Evolutionary conservation across 257 asterid genomes (phyloP).

Genomic region (Fraxinus quadrangulata): DNA sequence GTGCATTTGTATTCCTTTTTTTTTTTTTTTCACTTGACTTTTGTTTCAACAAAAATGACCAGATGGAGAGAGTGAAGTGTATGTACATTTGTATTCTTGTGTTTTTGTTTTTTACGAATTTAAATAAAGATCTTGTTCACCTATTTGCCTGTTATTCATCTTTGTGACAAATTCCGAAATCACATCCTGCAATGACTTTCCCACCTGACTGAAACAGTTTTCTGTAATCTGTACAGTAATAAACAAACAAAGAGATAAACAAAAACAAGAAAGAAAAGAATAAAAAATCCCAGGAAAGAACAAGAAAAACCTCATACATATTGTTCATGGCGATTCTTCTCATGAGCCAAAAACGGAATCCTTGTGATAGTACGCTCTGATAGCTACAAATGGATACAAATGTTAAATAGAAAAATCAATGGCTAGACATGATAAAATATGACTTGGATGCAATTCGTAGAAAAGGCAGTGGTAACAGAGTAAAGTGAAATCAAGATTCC

Average conservation of each 20-base stretch:
- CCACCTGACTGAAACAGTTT: constrained; percentile 74
- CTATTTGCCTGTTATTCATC: constrained; percentile 71
- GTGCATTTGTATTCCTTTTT: neutral
- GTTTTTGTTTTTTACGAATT: neutral
- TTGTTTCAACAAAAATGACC: neutral
- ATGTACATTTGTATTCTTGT: neutral
- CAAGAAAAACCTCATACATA: constrained; percentile 52
- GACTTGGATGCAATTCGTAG: neutral
- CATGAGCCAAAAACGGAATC: constrained; percentile 83
- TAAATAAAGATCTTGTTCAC: constrained; percentile 32
- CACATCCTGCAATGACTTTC: constrained; percentile 79
- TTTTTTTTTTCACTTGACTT: neutral
- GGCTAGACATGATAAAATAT: neutral
- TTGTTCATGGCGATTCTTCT: constrained; percentile 87
- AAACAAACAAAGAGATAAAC: neutral
- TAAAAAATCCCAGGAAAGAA: neutral
- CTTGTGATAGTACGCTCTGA: constrained; percentile 55
- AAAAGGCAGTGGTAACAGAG: neutral
- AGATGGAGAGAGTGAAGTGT: neutral
- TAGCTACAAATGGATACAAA: constrained; percentile 51
- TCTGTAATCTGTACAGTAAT: constrained; percentile 66
- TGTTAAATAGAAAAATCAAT: neutral
- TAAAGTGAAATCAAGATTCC: neutral
- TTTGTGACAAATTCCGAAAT: constrained; percentile 71
- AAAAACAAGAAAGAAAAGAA: neutral